Evolutionary conservation across 345 rosid species (phyloP).

Genomic region (Linum lewisii): DNA sequence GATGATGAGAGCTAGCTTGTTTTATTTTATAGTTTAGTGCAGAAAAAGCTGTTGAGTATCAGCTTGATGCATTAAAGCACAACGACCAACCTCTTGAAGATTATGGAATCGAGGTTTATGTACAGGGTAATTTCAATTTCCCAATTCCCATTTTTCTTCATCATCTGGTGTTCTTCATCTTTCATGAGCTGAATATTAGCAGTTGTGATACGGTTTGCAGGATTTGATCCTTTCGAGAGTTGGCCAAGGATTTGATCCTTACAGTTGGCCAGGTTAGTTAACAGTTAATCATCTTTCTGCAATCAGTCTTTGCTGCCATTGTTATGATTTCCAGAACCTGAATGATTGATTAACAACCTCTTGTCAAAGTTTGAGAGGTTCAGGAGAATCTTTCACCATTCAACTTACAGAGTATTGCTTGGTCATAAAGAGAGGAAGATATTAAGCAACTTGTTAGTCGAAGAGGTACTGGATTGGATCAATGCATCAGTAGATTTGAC

Average conservation of each 20-base stretch:
- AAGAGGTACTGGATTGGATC: slow-evolving; percentile 43
- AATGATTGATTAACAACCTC: too few species aligned
- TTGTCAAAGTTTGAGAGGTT: slow-evolving; percentile 95
- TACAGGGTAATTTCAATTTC: slow-evolving; percentile 51
- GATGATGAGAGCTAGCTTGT: neutral
- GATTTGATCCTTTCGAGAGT: slow-evolving; percentile 97
- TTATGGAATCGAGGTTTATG: slow-evolving; percentile 88
- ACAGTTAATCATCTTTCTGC: neutral
- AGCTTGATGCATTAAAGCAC: slow-evolving; percentile 81
- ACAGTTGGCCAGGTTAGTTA: slow-evolving; percentile 80
- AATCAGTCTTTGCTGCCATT: slow-evolving; percentile 3
- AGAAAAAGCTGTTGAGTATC: slow-evolving; percentile 71
- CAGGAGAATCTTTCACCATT: slow-evolving; percentile 88
- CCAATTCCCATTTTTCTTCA: too few species aligned
- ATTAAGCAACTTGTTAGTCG: slow-evolving; percentile 68
- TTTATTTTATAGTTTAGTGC: slow-evolving; percentile 59
- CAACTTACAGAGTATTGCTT: slow-evolving; percentile 74
- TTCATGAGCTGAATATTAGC: neutral
- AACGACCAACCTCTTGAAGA: slow-evolving; percentile 81
- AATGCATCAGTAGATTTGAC: neutral
- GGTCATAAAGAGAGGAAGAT: slow-evolving; percentile 78
- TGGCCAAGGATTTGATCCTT: slow-evolving; percentile 69
- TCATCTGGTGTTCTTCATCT: neutral
- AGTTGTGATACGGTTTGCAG: slow-evolving; percentile 53
- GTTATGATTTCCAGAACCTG: neutral